Base-by-base conservation (phyloP, 2,329 filamentous ascomycete species). In the Penicillium sumatraense region DNA sequence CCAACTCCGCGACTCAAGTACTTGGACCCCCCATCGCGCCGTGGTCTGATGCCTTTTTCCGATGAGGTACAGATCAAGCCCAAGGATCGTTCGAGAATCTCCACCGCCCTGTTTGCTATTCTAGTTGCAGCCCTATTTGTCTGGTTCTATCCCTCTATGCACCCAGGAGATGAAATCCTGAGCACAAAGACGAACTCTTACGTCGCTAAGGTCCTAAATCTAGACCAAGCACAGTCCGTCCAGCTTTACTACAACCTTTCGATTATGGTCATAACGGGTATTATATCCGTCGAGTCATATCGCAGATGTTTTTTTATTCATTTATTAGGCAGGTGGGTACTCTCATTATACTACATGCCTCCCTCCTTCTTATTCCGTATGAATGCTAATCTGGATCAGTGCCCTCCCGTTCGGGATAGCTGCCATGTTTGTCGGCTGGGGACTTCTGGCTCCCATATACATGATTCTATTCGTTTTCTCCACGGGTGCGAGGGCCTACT, bases 381-480 rank as follows among this genome's bases (percentile, higher is more conserved):
- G 18, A 24, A n/a, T 8, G 38, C 53, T 57, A 38, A 53, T 26
- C 10, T 26, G 20, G 16, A 36, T 9, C 46, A 57, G 54, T 14
- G 40, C 47, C 8, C 24, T 54, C 10, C 35, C 42, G 21, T 57
- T 53, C 23, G 45, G 21, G 13, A 40, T 57, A n/a, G 41, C 40
- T 23, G 38, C 54, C 16, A 26, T 47, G 2, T 29, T 57, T 21
- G 16, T 57, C 16, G 46, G 46, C 16, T 57, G 51, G 51, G 35
- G 38, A 8, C 11, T 42, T 23, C 26, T 57, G 1, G 23, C 31
- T 14, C 50, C 50, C n/a, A 14, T 51, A 14, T 54, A 53, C 41
- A 53, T 57, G 47, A 33, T 44, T n/a, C 38, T 54, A 16, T 57
- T 53, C 41, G 46, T 51, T 24, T 29, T 48, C n/a, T 46, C 21